A percentile compares a stretch with the other conserved stretches of the same genome.
Conservation (phyloP, 768 basidiomycete genomes). For the Panaeolus papilionaceus region DNA sequence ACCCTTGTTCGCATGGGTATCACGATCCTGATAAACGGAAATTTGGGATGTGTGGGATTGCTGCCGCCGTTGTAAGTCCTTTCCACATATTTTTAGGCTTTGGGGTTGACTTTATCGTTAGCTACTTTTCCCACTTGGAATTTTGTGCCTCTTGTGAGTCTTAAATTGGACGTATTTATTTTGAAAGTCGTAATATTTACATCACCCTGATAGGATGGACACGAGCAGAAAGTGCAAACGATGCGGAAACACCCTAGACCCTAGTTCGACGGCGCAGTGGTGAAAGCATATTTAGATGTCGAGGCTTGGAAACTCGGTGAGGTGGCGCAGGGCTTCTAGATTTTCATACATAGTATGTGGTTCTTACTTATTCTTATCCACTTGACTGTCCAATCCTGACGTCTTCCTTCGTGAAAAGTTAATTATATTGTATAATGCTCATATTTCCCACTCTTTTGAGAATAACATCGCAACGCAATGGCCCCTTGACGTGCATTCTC, state of each 20-base stretch:
- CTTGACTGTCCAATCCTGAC: too few species aligned
- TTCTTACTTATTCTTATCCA: too few species aligned
- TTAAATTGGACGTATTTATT: background rate
- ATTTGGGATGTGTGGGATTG: background rate
- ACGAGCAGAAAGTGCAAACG: conserved; percentile 1
- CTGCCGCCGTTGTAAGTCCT: conserved; percentile 1
- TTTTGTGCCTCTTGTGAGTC: background rate
- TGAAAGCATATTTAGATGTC: background rate
- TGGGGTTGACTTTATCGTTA: background rate
- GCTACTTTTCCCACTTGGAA: background rate
- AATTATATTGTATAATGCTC: too few species aligned
- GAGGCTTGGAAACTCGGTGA: too few species aligned
- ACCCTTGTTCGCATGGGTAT: conserved; percentile 4
- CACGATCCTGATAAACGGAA: conserved; percentile 8
- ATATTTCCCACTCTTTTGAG: too few species aligned
- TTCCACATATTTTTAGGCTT: background rate
- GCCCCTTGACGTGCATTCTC: too few species aligned
- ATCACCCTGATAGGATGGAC: background rate
- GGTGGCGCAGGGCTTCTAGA: too few species aligned
- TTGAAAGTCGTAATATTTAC: background rate
- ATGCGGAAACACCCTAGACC: background rate
- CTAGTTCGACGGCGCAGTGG: background rate
- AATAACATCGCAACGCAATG: too few species aligned
- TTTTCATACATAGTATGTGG: background rate
- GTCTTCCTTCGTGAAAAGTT: too few species aligned